Evolutionary conservation across 495 filamentous ascomycete species (phyloP).

Genomic region (Hypoxylon trugodes): DNA sequence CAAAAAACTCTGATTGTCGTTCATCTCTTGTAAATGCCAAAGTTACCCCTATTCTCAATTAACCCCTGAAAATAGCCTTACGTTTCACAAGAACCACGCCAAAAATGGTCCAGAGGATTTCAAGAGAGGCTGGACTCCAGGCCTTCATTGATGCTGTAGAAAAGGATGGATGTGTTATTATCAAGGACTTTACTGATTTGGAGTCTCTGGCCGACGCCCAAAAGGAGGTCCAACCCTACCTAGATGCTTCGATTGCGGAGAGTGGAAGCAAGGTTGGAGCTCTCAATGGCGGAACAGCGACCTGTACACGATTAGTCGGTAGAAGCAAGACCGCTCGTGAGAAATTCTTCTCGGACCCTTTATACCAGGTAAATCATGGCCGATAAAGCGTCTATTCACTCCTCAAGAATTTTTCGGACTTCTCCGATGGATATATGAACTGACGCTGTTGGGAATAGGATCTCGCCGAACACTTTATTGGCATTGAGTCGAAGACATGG

Average conservation of each 20-base stretch:
- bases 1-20: no score
- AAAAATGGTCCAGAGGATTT: constrained; percentile 1
- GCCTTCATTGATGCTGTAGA: constrained; percentile 30
- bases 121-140: no score
- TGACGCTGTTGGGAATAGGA: background rate
- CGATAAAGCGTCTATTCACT: no score
- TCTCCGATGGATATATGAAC: no score
- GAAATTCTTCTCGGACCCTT: constrained; percentile 34
- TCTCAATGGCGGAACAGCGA: constrained; percentile 10
- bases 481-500: constrained; percentile 33
- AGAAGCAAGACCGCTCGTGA: constrained; percentile 34
- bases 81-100: no score
- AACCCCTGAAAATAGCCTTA: no score
- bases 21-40: no score
- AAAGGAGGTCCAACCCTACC: constrained; percentile 30
- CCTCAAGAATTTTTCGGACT: no score
- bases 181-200: constrained; percentile 35
- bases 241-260: constrained; percentile 26
- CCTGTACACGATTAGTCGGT: constrained; percentile 24
- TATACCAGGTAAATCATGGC: constrained; percentile 23
- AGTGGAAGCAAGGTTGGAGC: constrained; percentile 24
- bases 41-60: no score
- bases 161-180: constrained; percentile 36
- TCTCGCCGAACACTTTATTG: constrained; percentile 24
- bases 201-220: constrained; percentile 24